A percentile compares a stretch with the other conserved stretches of the same genome.
Evolutionary conservation across 1,284 basidiomycete genomes (phyloP).

Genomic region (Malassezia furfur): DNA sequence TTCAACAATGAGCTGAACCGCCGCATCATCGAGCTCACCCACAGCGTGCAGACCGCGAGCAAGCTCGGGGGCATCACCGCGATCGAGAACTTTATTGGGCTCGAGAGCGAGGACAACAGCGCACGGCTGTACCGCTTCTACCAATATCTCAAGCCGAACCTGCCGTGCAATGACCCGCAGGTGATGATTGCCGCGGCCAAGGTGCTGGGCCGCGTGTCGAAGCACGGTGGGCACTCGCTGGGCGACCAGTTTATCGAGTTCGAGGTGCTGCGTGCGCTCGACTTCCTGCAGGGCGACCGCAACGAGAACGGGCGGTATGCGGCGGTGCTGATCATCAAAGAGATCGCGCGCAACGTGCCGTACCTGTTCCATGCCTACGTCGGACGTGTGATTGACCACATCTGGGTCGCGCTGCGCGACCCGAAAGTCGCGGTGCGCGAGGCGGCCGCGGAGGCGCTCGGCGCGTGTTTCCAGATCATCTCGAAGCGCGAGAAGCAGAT

Average conservation of each 20-base stretch:
- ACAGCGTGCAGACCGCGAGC: conserved; percentile 64
- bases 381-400: conserved; percentile 38
- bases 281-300: conserved; percentile 55
- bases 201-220: conserved; percentile 69
- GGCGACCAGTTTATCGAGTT: conserved; percentile 78
- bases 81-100: conserved; percentile 51
- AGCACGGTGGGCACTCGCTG: conserved; percentile 68
- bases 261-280: conserved; percentile 71
- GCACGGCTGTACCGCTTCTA: conserved; percentile 73
- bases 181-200: conserved; percentile 82
- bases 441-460: conserved; percentile 45
- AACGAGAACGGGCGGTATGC: conserved; percentile 51
- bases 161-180: conserved; percentile 71
- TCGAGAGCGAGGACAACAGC: conserved; percentile 49
- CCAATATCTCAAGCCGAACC: conserved; percentile 77
- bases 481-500: conserved; percentile 43
- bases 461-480: conserved; percentile 46
- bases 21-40: conserved; percentile 68
- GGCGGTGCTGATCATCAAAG: conserved; percentile 47
- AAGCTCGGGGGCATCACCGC: conserved; percentile 72
- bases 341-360: conserved; percentile 44
- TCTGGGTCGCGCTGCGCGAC: conserved; percentile 46
- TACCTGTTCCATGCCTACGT: conserved; percentile 46
- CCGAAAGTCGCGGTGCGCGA: conserved; percentile 39
- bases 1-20: conserved; percentile 57